These are phyloP conservation scores for Vanrija sp. DNA, from an alignment of 1,284 basidiomycete genomes.

Conservation along the genomic window DNA sequence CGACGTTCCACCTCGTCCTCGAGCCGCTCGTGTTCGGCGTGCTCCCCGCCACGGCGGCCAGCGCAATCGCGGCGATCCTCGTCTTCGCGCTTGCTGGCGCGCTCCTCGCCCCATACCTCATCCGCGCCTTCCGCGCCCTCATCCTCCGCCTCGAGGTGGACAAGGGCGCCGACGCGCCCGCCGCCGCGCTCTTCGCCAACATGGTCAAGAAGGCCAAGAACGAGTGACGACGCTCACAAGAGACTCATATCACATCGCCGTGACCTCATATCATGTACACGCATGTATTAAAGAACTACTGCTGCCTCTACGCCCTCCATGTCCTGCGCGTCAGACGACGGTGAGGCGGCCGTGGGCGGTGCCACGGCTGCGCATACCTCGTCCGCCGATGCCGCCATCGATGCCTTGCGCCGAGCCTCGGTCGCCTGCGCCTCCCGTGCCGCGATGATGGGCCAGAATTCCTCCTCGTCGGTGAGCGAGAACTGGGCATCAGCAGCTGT, in stretches of 20 bases:
- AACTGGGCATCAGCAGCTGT: slow-evolving; percentile 6
- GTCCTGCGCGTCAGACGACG: slow-evolving; percentile 8
- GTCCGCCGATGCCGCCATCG: not conserved
- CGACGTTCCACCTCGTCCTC: slow-evolving; percentile 26
- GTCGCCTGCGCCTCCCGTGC: not conserved
- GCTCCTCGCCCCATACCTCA: too few relatives aligned
- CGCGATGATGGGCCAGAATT: slow-evolving; percentile 2
- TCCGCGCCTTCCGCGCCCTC: too few relatives aligned
- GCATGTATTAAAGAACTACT: slow-evolving; percentile 2
- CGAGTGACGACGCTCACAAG: too few relatives aligned
- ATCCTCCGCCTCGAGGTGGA: too few relatives aligned
- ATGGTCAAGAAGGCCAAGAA: too few relatives aligned
- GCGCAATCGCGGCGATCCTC: slow-evolving; percentile 21
- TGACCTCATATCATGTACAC: slow-evolving; percentile 1
- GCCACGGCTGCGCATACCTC: not conserved
- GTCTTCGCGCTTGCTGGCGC: slow-evolving; percentile 10
- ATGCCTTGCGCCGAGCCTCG: not conserved
- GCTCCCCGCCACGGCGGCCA: slow-evolving; percentile 30
- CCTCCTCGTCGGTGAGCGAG: not conserved
- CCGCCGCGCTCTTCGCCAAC: too few relatives aligned
- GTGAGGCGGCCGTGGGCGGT: not conserved
- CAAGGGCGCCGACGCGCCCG: too few relatives aligned
- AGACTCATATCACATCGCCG: too few relatives aligned
- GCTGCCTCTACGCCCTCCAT: slow-evolving; percentile 16
- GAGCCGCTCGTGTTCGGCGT: slow-evolving; percentile 36